Conservation (phyloP, 164 flowering plant genomes). For the Vitis cinerea region DNA sequence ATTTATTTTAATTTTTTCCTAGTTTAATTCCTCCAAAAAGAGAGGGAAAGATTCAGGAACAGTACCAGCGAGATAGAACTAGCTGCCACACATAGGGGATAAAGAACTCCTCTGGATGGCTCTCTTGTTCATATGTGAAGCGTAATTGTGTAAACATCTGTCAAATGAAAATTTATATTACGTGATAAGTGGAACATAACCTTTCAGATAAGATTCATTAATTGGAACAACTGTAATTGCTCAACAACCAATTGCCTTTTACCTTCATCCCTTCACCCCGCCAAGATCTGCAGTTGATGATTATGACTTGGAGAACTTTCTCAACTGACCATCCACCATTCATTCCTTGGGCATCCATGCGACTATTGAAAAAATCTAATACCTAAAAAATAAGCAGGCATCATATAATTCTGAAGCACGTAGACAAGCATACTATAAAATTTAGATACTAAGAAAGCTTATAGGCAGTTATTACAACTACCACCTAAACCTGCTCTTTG, state of each 20-base stretch:
- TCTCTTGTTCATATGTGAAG: constrained; percentile 97
- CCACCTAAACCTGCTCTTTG: constrained; percentile 1
- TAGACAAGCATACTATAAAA: background rate
- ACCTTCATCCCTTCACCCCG: constrained; percentile 99
- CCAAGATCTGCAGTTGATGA: constrained; percentile 88
- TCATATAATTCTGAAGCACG: background rate
- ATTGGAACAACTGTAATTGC: background rate
- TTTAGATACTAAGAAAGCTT: background rate
- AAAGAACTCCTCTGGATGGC: constrained; percentile 97
- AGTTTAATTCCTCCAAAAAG: background rate
- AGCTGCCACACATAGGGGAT: constrained; percentile 97
- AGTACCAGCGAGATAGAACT: constrained; percentile 71
- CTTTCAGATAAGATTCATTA: background rate
- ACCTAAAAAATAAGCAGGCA: constrained; percentile 42
- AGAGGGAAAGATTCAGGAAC: background rate
- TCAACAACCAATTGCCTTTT: constrained; percentile 5
- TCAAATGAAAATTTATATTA: constrained; percentile 1
- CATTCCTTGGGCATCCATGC: constrained; percentile 78
- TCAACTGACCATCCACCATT: constrained; percentile 95
- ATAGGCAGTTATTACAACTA: background rate
- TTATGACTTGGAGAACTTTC: constrained; percentile 84
- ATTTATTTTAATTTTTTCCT: too few species aligned
- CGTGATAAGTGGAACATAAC: background rate
- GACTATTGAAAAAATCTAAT: constrained; percentile 91
- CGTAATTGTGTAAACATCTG: constrained; percentile 91